Base-by-base conservation (phyloP, 345 rosid species). In the Pelargonium nanum region DNA sequence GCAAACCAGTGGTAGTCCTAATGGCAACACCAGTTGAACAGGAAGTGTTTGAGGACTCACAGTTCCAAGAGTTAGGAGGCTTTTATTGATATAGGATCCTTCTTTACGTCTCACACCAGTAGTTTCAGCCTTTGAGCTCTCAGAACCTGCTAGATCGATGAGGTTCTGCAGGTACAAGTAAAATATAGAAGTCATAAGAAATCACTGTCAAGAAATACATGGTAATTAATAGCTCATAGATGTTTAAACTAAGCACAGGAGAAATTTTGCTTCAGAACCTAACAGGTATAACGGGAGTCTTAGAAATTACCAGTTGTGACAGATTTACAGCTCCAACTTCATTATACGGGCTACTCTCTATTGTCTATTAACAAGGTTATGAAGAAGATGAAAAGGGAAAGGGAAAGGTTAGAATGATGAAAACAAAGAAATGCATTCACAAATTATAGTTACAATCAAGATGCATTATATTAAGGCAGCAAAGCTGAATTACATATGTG, bases 91-190 rank as follows among this genome's bases (percentile, higher is more conserved):
- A 69, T 93, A 89, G 30, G 99, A 88, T 70, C 99, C 99, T 76
- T 93, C 99, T 73, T 90, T 93, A 59, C 97, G 83, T 70, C 99
- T 89, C 66, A 83, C 50, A 63, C 99, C 99, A 72, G 80, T 86
- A 19, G 99, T 90, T 83, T 84, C 97, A 63, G 89, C 99, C 78
- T 88, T 93, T 16, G 99, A 89, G 77, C 99, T 93, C 83, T 93
- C 99, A 21, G 99, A 93, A 84, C 99, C 99, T 72, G 99, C 99
- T 81, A 93, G 89, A 83, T 93, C 99, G 79, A 93, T 89, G 73
- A 93, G 97, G 85, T 90, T 87, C 99, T 93, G 96, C 97, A 81
- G 34, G 70, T 70, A 78, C 60, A 75, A 77, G 80, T 75, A 68
- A 73, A 68, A 72, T 56, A 63, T 53, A 70, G 45, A 70, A 69